Evolutionary conservation across 805 yeast species (phyloP).

Genomic region (Hanseniaspora singularis): DNA sequence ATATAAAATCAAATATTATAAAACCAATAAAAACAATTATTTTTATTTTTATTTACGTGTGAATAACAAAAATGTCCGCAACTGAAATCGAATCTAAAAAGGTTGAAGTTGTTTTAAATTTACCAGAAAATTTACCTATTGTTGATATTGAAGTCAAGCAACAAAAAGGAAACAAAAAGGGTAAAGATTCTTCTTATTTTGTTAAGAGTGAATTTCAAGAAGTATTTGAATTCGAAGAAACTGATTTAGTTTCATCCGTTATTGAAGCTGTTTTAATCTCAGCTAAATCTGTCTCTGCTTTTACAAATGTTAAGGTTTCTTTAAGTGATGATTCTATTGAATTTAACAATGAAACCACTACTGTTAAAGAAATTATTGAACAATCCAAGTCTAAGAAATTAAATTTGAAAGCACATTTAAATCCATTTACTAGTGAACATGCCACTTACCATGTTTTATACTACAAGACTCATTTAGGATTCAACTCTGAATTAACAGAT

Average conservation of each 20-base stretch:
- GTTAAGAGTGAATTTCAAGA: constrained; percentile 21
- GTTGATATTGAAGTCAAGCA: constrained; percentile 12
- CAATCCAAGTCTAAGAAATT: constrained; percentile 19
- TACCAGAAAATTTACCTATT: constrained; percentile 10
- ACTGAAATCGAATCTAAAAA: not conserved
- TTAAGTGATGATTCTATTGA: constrained; percentile 2
- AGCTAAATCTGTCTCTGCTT: not conserved
- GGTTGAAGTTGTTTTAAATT: constrained; percentile 11
- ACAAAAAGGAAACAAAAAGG: constrained; percentile 16
- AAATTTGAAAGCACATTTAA: constrained; percentile 21
- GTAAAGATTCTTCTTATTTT: constrained; percentile 15
- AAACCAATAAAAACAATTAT: too few species aligned
- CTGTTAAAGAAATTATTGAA: constrained; percentile 7
- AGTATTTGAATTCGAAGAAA: constrained; percentile 21
- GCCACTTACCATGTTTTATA: constrained; percentile 26
- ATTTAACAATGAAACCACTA: not conserved
- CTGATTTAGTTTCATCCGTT: not conserved
- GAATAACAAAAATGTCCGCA: constrained; percentile 2
- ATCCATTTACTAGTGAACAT: constrained; percentile 26
- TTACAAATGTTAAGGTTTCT: not conserved
- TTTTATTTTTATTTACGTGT: too few species aligned
- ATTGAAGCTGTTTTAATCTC: not conserved
- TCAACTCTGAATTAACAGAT: constrained; percentile 26
- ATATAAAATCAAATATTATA: too few species aligned
- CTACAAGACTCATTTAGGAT: constrained; percentile 28